A percentile compares a stretch with the other conserved stretches of the same genome.
Evolutionary conservation across 768 basidiomycete genomes (phyloP).

Genomic region (Cystobasidium ongulense): DNA sequence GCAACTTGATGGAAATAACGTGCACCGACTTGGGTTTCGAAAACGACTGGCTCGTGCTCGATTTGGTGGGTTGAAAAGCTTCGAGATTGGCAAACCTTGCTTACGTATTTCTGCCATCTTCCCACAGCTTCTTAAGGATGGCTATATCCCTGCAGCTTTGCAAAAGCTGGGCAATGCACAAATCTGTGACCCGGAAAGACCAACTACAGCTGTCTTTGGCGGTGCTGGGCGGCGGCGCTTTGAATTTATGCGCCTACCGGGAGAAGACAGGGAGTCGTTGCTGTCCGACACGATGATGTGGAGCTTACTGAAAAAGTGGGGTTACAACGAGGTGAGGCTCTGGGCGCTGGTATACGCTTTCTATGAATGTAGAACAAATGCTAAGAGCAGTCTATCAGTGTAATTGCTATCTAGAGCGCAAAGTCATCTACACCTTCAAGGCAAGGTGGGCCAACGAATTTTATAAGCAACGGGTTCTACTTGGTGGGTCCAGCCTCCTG

Average conservation of each 20-base stretch:
- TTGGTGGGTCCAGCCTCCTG: background rate
- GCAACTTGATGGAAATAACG: background rate
- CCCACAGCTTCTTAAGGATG: background rate
- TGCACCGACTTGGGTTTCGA: constrained; percentile 2
- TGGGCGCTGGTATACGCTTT: background rate
- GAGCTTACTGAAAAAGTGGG: background rate
- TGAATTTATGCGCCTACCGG: constrained; percentile 11
- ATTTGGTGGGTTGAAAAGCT: background rate
- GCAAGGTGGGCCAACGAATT: constrained; percentile 20
- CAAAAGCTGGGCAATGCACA: constrained; percentile 8
- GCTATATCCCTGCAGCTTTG: background rate
- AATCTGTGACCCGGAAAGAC: background rate
- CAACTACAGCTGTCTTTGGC: constrained; percentile 9
- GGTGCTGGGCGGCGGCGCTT: background rate
- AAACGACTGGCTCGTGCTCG: constrained; percentile 15
- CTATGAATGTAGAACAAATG: no score
- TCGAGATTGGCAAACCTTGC: background rate
- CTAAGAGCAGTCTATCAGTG: background rate
- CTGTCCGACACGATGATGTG: background rate
- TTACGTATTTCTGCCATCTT: background rate
- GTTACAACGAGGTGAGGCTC: background rate
- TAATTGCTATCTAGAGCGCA: constrained; percentile 9
- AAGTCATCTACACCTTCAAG: constrained; percentile 14
- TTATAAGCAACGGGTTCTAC: background rate
- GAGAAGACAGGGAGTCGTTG: background rate